Percentiles rank a stretch among this genome's conserved stretches.
These are phyloP conservation scores for Microbotryum saponariae DNA, from an alignment of 1,284 basidiomycete species.

Conservation along the genomic window DNA sequence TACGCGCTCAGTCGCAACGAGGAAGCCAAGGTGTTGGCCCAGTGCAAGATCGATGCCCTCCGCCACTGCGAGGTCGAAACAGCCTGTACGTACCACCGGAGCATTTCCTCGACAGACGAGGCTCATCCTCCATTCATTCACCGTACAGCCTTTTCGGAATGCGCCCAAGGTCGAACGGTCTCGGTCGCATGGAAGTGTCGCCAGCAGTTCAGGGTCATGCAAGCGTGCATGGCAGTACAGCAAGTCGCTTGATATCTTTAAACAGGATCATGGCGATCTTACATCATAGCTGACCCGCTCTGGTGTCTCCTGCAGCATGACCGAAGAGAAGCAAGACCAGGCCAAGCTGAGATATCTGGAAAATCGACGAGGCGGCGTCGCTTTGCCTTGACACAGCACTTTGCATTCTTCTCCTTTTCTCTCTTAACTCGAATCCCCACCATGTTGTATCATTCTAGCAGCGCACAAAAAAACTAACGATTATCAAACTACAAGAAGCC, in stretches of 20 bases:
- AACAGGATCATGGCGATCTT: neutral
- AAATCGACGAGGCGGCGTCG: conserved; percentile 1
- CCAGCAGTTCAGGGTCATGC: conserved; percentile 33
- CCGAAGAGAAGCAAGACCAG: conserved; percentile 30
- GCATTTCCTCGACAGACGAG: neutral
- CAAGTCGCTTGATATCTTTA: conserved; percentile 8
- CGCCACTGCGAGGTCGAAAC: conserved; percentile 29
- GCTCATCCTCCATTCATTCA: neutral
- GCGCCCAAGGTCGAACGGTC: conserved; percentile 33
- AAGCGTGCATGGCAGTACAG: conserved; percentile 33
- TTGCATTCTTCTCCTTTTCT: too few species aligned
- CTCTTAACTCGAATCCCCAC: too few species aligned
- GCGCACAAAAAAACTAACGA: too few species aligned
- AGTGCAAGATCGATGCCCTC: conserved; percentile 30
- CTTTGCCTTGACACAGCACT: too few species aligned
- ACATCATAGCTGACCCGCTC: neutral
- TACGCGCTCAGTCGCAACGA: conserved; percentile 31
- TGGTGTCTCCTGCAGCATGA: conserved; percentile 26
- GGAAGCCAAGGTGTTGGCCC: conserved; percentile 31
- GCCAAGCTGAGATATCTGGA: conserved; percentile 29
- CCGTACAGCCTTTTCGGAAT: conserved; percentile 30
- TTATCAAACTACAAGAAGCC: too few species aligned
- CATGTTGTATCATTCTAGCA: too few species aligned
- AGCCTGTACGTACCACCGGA: conserved; percentile 13
- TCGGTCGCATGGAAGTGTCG: conserved; percentile 33